A percentile compares a stretch with the other conserved stretches of the same genome.
phyloP scores from a whole-genome alignment of 208 protist genomes.

The Wallacemonas sp. region DNA sequence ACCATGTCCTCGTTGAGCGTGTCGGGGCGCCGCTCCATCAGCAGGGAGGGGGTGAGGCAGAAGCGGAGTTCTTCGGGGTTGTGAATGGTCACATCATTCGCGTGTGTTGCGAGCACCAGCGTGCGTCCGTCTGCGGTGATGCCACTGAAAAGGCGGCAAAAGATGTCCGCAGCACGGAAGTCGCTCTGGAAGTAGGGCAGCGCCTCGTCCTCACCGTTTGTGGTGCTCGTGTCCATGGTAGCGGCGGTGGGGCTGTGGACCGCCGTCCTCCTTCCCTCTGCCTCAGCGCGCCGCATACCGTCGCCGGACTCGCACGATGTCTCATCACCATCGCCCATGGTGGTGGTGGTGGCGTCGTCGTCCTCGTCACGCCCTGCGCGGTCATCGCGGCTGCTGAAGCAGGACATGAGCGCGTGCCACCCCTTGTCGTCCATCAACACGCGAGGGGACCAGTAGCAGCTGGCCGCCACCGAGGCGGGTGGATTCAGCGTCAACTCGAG shows the following conservation, averaged over 20 bases:
- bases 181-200: conserved; percentile 43
- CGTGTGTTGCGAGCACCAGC: conserved; percentile 64
- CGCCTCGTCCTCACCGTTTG: conserved; percentile 15
- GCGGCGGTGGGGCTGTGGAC: too few species aligned
- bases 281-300: too few species aligned
- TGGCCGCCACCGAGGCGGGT: neutral
- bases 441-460: conserved; percentile 26
- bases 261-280: too few species aligned
- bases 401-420: conserved; percentile 61
- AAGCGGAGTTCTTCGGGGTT: conserved; percentile 60
- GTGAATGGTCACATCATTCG: conserved; percentile 45
- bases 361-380: conserved; percentile 23
- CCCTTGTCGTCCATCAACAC: conserved; percentile 24
- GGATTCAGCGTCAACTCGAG: conserved; percentile 54
- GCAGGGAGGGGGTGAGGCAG: conserved; percentile 22
- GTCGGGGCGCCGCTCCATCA: neutral
- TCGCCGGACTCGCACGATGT: too few species aligned
- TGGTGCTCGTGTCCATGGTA: neutral
- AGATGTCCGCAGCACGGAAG: conserved; percentile 58
- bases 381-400: conserved; percentile 59
- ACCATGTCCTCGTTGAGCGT: neutral
- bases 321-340: too few species aligned
- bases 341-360: conserved; percentile 3
- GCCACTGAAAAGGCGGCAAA: conserved; percentile 58
- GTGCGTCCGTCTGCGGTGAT: conserved; percentile 62